phyloP scores from a whole-genome alignment of 306 rosid genomes.

The Carpinus fangiana region DNA sequence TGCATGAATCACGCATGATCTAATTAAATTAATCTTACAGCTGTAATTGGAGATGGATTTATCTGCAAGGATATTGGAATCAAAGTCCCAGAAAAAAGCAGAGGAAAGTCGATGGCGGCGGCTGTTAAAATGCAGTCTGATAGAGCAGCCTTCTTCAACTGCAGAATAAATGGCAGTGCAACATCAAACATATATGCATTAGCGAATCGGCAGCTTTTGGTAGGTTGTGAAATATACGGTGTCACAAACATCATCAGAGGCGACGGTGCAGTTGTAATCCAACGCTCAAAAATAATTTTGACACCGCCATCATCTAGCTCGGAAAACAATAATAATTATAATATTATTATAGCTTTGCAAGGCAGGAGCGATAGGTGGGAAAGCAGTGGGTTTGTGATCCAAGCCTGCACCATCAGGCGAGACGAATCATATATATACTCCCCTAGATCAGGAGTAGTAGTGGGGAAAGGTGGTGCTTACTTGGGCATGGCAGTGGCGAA shows the following conservation, averaged over 20 bases:
- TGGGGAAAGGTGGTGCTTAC: no score
- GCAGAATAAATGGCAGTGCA: not conserved
- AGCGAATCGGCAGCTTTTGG: slow-evolving; percentile 4
- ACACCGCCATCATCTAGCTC: not conserved
- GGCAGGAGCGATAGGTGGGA: not conserved
- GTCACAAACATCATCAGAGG: slow-evolving; percentile 3
- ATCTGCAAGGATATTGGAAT: slow-evolving; percentile 1
- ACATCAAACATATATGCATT: not conserved
- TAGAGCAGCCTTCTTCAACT: slow-evolving; percentile 8
- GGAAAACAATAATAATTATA: not conserved
- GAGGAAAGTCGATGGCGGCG: not conserved
- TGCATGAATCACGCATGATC: no score
- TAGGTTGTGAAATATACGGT: not conserved
- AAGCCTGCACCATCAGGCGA: not conserved
- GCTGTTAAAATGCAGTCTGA: slow-evolving; percentile 3
- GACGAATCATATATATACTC: not conserved
- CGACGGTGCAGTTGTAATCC: not conserved
- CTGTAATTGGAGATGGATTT: slow-evolving; percentile 1
- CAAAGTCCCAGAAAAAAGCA: not conserved
- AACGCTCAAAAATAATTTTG: not conserved
- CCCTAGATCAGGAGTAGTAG: no score
- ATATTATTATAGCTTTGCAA: not conserved
- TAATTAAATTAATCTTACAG: not conserved
- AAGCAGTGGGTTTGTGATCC: not conserved
- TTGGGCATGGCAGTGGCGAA: not conserved